These are phyloP conservation scores for Pneumocystis oryctolagi DNA, from an alignment of 1,139 yeast species.

Conservation along the genomic window DNA sequence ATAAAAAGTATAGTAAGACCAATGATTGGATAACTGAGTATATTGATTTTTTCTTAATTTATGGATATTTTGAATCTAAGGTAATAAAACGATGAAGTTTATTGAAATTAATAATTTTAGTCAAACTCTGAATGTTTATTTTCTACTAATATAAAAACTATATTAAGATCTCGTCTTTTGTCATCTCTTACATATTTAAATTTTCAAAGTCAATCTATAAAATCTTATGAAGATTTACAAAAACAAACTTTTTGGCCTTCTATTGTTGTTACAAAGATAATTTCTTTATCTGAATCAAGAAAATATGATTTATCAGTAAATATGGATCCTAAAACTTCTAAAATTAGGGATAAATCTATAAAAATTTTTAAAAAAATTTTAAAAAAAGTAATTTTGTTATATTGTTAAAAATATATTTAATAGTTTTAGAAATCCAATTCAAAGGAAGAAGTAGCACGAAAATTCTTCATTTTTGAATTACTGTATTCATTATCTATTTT, in stretches of 20 bases:
- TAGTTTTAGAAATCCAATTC: neutral
- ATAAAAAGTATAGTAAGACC: neutral
- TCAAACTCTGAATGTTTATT: neutral
- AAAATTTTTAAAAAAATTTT: slow-evolving; percentile 36
- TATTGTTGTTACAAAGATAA: slow-evolving; percentile 3
- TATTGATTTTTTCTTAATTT: neutral
- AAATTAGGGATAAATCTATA: slow-evolving; percentile 38
- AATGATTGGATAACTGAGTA: neutral
- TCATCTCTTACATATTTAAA: slow-evolving; percentile 7
- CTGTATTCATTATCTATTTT: slow-evolving; percentile 63
- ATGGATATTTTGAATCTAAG: neutral
- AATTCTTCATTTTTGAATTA: slow-evolving; percentile 47
- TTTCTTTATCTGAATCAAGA: slow-evolving; percentile 2
- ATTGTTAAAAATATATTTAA: slow-evolving; percentile 23
- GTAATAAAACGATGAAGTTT: neutral
- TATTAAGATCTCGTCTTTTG: slow-evolving; percentile 6
- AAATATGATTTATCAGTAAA: slow-evolving; percentile 23
- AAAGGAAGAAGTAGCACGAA: slow-evolving; percentile 20
- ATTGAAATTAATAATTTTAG: neutral
- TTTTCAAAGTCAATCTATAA: slow-evolving; percentile 2
- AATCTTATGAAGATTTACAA: neutral
- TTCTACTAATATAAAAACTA: slow-evolving; percentile 13
- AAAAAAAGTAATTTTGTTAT: slow-evolving; percentile 26
- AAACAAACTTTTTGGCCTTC: neutral
- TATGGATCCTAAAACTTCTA: slow-evolving; percentile 34